These are phyloP conservation scores for Kwoniella botswanensis DNA, from an alignment of 768 basidiomycete genomes.

Conservation along the genomic window DNA sequence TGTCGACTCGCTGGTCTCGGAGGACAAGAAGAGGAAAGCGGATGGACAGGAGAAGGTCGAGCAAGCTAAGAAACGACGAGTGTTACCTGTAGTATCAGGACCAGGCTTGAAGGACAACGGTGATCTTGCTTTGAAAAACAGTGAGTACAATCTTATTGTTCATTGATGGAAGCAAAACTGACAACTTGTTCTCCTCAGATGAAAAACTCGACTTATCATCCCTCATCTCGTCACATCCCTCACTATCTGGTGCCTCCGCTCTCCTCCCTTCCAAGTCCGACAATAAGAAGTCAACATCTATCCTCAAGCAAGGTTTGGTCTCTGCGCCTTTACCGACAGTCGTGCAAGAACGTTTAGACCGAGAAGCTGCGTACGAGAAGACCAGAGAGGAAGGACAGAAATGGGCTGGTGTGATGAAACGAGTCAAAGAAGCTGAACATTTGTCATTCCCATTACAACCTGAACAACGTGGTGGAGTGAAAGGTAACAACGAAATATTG, in stretches of 20 bases:
- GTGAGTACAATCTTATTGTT: conserved; percentile 32
- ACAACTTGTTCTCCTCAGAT: conserved; percentile 28
- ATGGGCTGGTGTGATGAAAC: conserved; percentile 90
- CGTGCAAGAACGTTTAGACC: conserved; percentile 84
- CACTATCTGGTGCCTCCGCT: conserved; percentile 65
- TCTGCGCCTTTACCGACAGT: conserved; percentile 84
- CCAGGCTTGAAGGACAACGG: conserved; percentile 65
- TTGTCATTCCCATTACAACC: conserved; percentile 55
- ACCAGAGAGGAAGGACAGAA: conserved; percentile 91
- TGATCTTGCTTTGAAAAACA: conserved; percentile 66
- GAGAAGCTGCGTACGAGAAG: conserved; percentile 91
- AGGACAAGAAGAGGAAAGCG: conserved; percentile 73
- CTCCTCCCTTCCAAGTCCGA: conserved; percentile 71
- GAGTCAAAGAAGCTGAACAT: conserved; percentile 76
- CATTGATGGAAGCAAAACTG: background rate
- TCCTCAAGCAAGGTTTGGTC: conserved; percentile 66
- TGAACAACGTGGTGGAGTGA: conserved; percentile 53
- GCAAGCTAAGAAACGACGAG: conserved; percentile 63
- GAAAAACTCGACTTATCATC: conserved; percentile 55
- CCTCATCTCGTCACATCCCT: conserved; percentile 73
- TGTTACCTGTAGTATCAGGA: conserved; percentile 75
- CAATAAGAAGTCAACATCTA: conserved; percentile 64
- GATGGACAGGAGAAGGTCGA: conserved; percentile 63
- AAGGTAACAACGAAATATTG: conserved; percentile 50
- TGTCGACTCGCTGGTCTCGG: conserved; percentile 70